Percentiles rank a stretch among this genome's conserved stretches.
Conservation (phyloP, 2,329 filamentous ascomycete species). For the Sclerotinia spermophila region DNA sequence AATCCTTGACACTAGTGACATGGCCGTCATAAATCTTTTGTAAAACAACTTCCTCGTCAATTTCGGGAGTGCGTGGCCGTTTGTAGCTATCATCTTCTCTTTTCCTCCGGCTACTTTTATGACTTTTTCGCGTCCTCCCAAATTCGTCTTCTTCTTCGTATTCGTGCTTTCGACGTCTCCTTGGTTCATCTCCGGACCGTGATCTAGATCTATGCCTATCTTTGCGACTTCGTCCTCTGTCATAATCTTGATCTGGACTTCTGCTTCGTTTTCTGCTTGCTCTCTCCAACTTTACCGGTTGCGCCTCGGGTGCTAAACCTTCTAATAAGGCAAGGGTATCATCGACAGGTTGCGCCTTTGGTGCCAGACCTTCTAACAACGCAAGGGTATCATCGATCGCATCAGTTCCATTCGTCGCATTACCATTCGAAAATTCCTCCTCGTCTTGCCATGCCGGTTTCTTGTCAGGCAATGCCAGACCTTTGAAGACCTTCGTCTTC, state of each 20-base stretch:
- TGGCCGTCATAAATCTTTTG: conserved; percentile 88
- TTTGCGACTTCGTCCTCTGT: conserved; percentile 38
- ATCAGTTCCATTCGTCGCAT: conserved; percentile 48
- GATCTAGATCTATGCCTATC: conserved; percentile 50
- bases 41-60: conserved; percentile 77
- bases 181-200: conserved; percentile 46
- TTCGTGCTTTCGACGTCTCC: conserved; percentile 43
- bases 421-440: conserved; percentile 38
- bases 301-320: conserved; percentile 67
- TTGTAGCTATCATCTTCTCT: conserved; percentile 55
- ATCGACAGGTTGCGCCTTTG: conserved; percentile 59
- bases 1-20: conserved; percentile 91
- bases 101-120: conserved; percentile 40
- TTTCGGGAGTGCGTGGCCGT: conserved; percentile 63
- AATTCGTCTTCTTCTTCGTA: conserved; percentile 58
- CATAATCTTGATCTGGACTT: conserved; percentile 45
- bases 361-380: conserved; percentile 79
- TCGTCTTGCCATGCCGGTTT: conserved; percentile 53
- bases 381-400: conserved; percentile 92
- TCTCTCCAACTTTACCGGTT: conserved; percentile 37
- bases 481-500: conserved; percentile 86
- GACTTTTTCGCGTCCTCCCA: conserved; percentile 45
- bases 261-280: conserved; percentile 50
- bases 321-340: conserved; percentile 93
- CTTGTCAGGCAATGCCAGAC: conserved; percentile 80